These are phyloP conservation scores for Atalantia buxifolia DNA, from an alignment of 345 rosid genomes.

Conservation along the genomic window DNA sequence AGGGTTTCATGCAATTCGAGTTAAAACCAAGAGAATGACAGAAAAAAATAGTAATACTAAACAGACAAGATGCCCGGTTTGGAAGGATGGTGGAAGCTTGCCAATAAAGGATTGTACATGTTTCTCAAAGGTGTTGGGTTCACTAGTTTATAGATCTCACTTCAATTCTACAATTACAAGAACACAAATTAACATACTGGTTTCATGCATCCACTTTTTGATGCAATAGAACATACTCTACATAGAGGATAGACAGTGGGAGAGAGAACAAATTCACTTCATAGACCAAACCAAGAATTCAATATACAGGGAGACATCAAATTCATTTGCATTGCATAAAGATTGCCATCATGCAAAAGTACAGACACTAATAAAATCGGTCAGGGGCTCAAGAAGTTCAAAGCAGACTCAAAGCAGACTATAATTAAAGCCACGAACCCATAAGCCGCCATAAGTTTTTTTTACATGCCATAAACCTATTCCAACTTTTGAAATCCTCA, in stretches of 20 bases:
- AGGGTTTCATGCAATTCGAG: neutral
- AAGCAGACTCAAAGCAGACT: neutral
- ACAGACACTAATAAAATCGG: neutral
- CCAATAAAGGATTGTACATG: neutral
- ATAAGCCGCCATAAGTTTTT: neutral
- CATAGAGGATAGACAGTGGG: neutral
- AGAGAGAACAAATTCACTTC: neutral
- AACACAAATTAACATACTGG: neutral
- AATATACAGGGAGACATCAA: neutral
- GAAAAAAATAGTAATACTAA: neutral
- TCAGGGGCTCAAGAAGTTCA: neutral
- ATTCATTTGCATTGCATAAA: neutral
- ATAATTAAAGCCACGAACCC: neutral
- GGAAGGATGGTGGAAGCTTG: neutral
- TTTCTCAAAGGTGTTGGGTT: neutral
- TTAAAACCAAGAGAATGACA: neutral
- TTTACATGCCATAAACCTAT: neutral
- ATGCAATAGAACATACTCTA: neutral
- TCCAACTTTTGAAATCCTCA: neutral
- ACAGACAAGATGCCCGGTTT: neutral
- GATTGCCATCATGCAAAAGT: neutral
- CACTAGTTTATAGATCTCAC: neutral
- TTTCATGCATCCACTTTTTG: neutral
- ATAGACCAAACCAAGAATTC: neutral
- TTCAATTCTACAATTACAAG: neutral